Evolutionary conservation across 129 eudicot species (phyloP).

Genomic region (Oenanthe sinensis): DNA sequence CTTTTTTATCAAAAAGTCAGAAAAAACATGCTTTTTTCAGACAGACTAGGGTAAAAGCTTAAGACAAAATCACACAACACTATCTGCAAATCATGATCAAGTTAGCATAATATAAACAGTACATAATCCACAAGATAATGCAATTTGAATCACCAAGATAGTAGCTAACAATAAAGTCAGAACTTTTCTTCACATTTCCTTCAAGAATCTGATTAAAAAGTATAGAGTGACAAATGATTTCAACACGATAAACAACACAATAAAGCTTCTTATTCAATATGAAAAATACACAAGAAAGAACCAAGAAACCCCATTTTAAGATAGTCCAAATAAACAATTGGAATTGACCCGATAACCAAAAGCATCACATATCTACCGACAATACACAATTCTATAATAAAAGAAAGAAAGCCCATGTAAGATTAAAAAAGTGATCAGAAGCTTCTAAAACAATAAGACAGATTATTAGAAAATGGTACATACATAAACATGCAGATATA

Average conservation of each 20-base stretch:
- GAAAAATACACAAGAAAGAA: background rate
- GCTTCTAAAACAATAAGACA: background rate
- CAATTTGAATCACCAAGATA: background rate
- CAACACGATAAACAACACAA: background rate
- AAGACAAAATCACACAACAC: background rate
- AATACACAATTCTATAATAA: background rate
- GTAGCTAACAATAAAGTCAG: background rate
- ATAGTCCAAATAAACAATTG: background rate
- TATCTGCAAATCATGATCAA: background rate
- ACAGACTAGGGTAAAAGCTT: background rate
- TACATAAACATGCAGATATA: background rate
- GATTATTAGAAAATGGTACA: background rate
- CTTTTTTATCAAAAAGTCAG: background rate
- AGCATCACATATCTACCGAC: background rate
- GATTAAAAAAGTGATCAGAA: constrained; percentile 8
- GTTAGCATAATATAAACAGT: background rate
- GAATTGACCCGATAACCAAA: background rate
- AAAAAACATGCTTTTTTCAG: background rate
- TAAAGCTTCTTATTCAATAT: background rate
- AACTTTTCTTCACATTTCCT: background rate
- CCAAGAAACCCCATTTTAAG: background rate
- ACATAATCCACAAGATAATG: background rate
- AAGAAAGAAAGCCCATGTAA: constrained; percentile 6
- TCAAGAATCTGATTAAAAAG: background rate
- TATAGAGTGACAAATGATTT: background rate